Evolutionary conservation across 352 stramenopile genomes (phyloP), one percentile per base, ranked within the genome.

Genomic region (Globisporangium paddicum): DNA sequence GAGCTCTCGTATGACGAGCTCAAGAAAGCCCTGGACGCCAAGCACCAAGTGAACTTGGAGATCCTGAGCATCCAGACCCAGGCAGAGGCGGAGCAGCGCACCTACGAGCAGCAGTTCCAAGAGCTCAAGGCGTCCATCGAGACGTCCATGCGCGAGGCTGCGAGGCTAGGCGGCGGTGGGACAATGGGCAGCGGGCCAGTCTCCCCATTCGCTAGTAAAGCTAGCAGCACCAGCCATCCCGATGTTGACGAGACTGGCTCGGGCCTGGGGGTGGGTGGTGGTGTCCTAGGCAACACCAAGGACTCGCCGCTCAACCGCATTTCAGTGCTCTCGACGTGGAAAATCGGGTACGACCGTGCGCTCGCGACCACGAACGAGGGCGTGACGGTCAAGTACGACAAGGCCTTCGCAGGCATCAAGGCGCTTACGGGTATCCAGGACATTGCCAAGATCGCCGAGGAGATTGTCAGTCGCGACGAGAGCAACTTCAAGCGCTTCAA

Each of bases 401-500:
- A 78, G 47, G 73, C 82, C 35, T 87, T 91, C 48, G 71, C 73
- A 8, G 66, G 69, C 25, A 91, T 91, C 48, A 81, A 79, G 19
- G 50, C 73, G 28, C 63, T 73, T 9, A 89, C 76, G 26, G 79
- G 82, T 2, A 69, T 85, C 3, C 59, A 64, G n/a, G 78, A 90
- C 46, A 72, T 81, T 13, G 63, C 69, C 0, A 68, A 71, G 51
- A 67, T 92, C 26, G 71, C 79, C 14, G 55, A 71, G 2, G 79
- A 81, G 28, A 74, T 92, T 47, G 51, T 82, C 13, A 48, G 55
- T 44, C 83, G 82, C 16, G 82, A 92, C 55, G 82, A 87, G 49
- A 77, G 78, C 41, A 92, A 92, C 51, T 92, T 92, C 48, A 84
- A 90, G 64, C 81, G 77, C 23, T 92, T 92, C 60, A 85, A 87